Percentiles rank a stretch among this genome's conserved stretches.
Evolutionary conservation across 2,329 filamentous ascomycete species (phyloP).

Genomic region (Aspergillus awamori): DNA sequence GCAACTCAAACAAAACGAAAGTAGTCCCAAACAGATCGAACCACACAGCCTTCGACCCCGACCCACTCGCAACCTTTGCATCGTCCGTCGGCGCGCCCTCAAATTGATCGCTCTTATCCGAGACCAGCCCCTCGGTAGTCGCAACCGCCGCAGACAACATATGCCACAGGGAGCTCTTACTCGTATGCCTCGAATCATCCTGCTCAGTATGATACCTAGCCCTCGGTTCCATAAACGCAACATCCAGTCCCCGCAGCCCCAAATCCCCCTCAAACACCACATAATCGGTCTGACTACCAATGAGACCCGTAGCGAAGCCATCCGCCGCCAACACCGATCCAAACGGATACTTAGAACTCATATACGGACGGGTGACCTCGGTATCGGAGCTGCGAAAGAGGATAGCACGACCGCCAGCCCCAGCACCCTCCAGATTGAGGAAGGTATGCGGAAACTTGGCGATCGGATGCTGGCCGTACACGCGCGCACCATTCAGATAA

Average conservation of each 20-base stretch:
- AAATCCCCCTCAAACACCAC: slow-evolving; percentile 75
- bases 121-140: slow-evolving; percentile 71
- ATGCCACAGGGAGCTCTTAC: slow-evolving; percentile 74
- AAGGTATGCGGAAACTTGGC: slow-evolving; percentile 82
- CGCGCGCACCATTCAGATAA: slow-evolving; percentile 81
- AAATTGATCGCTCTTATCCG: slow-evolving; percentile 68
- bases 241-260: slow-evolving; percentile 83
- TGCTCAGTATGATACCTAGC: slow-evolving; percentile 88
- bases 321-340: slow-evolving; percentile 81
- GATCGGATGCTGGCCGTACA: slow-evolving; percentile 81
- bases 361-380: slow-evolving; percentile 80
- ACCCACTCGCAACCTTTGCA: slow-evolving; percentile 67
- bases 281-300: slow-evolving; percentile 89
- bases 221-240: slow-evolving; percentile 87
- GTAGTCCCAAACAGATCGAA: slow-evolving; percentile 85
- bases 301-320: slow-evolving; percentile 76
- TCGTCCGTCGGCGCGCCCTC: slow-evolving; percentile 60
- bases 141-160: slow-evolving; percentile 86
- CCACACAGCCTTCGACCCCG: slow-evolving; percentile 76
- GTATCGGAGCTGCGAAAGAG: slow-evolving; percentile 87
- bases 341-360: slow-evolving; percentile 72
- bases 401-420: slow-evolving; percentile 83
- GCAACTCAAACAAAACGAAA: slow-evolving; percentile 77
- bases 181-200: slow-evolving; percentile 79
- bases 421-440: slow-evolving; percentile 91